A percentile compares a stretch with the other conserved stretches of the same genome.
phyloP scores from a whole-genome alignment of 2,329 filamentous ascomycete genomes.

The Emydomyces testavorans region DNA sequence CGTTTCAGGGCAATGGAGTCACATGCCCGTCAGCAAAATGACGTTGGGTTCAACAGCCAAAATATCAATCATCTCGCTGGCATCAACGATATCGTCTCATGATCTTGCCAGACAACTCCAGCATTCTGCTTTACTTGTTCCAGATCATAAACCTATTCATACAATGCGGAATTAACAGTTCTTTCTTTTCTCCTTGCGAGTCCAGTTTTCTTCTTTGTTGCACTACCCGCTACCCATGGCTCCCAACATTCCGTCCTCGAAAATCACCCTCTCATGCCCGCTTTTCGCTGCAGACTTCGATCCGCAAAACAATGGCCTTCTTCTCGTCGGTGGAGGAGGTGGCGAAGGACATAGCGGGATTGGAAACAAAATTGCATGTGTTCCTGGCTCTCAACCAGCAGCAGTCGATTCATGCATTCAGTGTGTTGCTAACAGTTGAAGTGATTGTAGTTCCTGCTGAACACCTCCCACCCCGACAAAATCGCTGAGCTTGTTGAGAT shows the following conservation, averaged over 20 bases:
- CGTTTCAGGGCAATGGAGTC: too few relatives aligned
- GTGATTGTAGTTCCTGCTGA: constrained; percentile 51
- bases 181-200: background rate
- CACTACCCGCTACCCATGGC: constrained; percentile 24
- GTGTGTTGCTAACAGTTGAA: background rate
- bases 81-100: background rate
- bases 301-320: constrained; percentile 59
- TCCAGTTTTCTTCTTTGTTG: background rate
- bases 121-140: background rate
- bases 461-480: constrained; percentile 54
- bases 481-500: constrained; percentile 58
- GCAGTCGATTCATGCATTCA: background rate
- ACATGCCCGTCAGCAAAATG: constrained; percentile 1
- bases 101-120: background rate
- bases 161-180: background rate
- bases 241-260: constrained; percentile 39
- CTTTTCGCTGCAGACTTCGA: constrained; percentile 84
- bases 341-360: constrained; percentile 72
- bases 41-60: background rate
- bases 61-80: background rate
- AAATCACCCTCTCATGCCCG: constrained; percentile 64
- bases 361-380: constrained; percentile 72
- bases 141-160: background rate
- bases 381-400: background rate
- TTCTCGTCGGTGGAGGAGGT: constrained; percentile 79